Percentiles rank a stretch among this genome's conserved stretches.
Conservation (phyloP, 2,329 filamentous ascomycete species). For the Aaosphaeria pasadenensis region DNA sequence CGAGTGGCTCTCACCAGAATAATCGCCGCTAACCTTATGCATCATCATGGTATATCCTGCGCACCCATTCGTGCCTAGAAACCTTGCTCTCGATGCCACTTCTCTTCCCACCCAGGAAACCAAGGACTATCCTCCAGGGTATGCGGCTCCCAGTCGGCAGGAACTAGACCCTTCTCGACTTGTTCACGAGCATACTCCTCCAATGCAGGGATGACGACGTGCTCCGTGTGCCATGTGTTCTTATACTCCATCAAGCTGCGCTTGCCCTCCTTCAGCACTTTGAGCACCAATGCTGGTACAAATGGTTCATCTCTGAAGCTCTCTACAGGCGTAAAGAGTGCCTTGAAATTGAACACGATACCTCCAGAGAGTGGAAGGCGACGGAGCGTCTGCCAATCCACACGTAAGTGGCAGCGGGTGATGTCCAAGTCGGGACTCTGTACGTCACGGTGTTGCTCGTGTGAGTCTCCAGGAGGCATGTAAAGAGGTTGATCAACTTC, state of each 20-base stretch:
- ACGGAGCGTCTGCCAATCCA: slow-evolving; percentile 86
- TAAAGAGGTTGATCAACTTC: slow-evolving; percentile 74
- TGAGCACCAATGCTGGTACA: slow-evolving; percentile 65
- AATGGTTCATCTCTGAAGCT: slow-evolving; percentile 71
- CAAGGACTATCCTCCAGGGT: slow-evolving; percentile 75
- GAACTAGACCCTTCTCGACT: slow-evolving; percentile 58
- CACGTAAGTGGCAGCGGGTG: slow-evolving; percentile 65
- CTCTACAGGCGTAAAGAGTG: slow-evolving; percentile 71
- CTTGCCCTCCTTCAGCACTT: slow-evolving; percentile 70
- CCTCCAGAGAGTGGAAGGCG: slow-evolving; percentile 72
- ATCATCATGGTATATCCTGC: too few relatives aligned
- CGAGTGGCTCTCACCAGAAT: too few relatives aligned
- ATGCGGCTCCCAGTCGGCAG: slow-evolving; percentile 60
- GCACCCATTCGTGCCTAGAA: slow-evolving; percentile 38
- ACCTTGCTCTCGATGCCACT: slow-evolving; percentile 66
- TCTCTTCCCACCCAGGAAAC: slow-evolving; percentile 73
- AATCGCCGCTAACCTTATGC: too few relatives aligned
- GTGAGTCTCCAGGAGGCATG: slow-evolving; percentile 66
- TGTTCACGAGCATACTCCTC: slow-evolving; percentile 66
- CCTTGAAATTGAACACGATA: slow-evolving; percentile 86
- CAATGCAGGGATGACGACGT: slow-evolving; percentile 65
- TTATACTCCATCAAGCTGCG: slow-evolving; percentile 74
- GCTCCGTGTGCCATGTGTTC: slow-evolving; percentile 75
- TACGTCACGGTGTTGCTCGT: slow-evolving; percentile 57
- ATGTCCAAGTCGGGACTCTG: slow-evolving; percentile 58